Percentiles rank a stretch among this genome's conserved stretches.
Conservation (phyloP, 257 asterid species). For the Solanum bulbocastanum region DNA sequence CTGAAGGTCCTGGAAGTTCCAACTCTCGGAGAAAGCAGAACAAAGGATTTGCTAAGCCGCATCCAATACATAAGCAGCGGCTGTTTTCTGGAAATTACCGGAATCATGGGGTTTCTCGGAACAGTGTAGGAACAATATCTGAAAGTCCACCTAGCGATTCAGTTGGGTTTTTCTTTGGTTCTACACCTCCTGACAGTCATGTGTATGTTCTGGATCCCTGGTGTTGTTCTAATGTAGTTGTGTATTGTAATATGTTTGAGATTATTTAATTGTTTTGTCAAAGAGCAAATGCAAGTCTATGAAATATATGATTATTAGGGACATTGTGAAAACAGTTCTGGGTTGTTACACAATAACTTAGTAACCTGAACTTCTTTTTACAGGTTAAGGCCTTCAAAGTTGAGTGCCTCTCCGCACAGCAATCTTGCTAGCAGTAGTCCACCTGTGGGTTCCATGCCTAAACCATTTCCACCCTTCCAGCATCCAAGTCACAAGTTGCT, state of each 20-base stretch:
- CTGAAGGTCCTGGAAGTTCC: slow-evolving; percentile 35
- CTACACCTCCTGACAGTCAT: slow-evolving; percentile 73
- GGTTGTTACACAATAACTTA: neutral
- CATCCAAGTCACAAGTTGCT: slow-evolving; percentile 91
- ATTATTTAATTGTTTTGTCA: slow-evolving; percentile 4
- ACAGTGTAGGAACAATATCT: slow-evolving; percentile 30
- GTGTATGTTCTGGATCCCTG: slow-evolving; percentile 36
- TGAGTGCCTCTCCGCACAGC: slow-evolving; percentile 73
- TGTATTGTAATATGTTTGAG: neutral
- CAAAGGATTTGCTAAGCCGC: slow-evolving; percentile 55
- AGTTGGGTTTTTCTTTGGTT: slow-evolving; percentile 88
- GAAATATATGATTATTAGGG: neutral
- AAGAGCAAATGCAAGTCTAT: neutral
- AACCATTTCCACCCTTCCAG: slow-evolving; percentile 74
- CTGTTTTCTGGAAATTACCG: slow-evolving; percentile 41
- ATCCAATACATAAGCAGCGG: slow-evolving; percentile 46
- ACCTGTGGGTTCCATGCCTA: slow-evolving; percentile 77
- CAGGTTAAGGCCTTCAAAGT: slow-evolving; percentile 53
- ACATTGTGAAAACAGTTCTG: neutral
- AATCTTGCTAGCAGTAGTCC: slow-evolving; percentile 55
- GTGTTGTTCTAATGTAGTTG: neutral
- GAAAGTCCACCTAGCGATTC: slow-evolving; percentile 81
- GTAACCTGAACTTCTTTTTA: slow-evolving; percentile 10
- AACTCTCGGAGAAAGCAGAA: slow-evolving; percentile 49
- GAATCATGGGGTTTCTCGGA: slow-evolving; percentile 44